Percentiles rank a stretch among this genome's conserved stretches.
phyloP scores from a whole-genome alignment of 192 early-diverging fungal species.

The Cetraspora pellucida region DNA sequence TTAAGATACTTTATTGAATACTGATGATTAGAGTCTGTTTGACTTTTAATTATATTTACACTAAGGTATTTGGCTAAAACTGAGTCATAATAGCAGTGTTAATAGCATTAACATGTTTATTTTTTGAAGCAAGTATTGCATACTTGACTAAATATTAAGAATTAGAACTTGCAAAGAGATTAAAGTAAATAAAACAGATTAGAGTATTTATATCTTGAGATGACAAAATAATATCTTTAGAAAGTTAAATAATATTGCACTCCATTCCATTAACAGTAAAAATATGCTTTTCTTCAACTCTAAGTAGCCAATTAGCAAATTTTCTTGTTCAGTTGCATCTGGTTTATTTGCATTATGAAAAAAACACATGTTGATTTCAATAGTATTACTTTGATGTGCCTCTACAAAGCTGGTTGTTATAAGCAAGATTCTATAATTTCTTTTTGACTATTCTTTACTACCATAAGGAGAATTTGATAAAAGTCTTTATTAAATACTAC shows the following conservation, averaged over 20 bases:
- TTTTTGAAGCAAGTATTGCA: too few relatives aligned
- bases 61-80: constrained; percentile 15
- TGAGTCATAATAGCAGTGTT: background rate
- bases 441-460: constrained; percentile 13
- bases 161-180: constrained; percentile 1
- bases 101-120: too few relatives aligned
- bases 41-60: background rate
- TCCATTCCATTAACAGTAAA: too few relatives aligned
- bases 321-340: constrained; percentile 2
- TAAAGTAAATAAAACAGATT: constrained; percentile 28
- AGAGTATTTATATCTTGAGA: background rate
- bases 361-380: constrained; percentile 39
- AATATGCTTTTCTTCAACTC: too few relatives aligned
- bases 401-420: constrained; percentile 33
- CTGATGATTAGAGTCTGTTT: background rate
- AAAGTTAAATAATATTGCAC: background rate
- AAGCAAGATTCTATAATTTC: constrained; percentile 31
- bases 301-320: constrained; percentile 29
- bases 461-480: constrained; percentile 34
- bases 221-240: background rate
- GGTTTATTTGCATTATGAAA: background rate
- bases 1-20: constrained; percentile 35
- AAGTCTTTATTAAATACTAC: constrained; percentile 27
- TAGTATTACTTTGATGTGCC: constrained; percentile 23
- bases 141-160: too few relatives aligned